These are phyloP conservation scores for Curvularia sp. DNA, from an alignment of 2,329 filamentous ascomycete genomes.

Conservation along the genomic window DNA sequence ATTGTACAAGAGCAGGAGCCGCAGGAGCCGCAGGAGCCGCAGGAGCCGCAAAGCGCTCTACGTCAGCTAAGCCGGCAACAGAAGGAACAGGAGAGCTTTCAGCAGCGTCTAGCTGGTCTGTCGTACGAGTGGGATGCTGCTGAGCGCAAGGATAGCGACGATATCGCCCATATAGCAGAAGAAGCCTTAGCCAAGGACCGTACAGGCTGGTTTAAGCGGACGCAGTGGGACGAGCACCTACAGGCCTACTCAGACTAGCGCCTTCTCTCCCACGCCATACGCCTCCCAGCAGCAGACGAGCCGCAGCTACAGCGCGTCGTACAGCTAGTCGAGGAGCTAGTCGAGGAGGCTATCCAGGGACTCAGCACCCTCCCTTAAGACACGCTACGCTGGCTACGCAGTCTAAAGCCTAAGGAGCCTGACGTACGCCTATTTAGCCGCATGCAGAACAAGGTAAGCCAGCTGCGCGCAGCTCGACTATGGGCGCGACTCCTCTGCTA, in stretches of 20 bases:
- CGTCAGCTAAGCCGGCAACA: background rate
- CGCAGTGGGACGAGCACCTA: conserved; percentile 6
- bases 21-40: background rate
- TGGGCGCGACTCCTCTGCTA: conserved; percentile 6
- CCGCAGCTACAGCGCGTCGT: background rate
- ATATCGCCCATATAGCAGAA: conserved; percentile 2
- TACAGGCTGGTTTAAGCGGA: conserved; percentile 8
- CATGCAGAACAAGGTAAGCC: background rate
- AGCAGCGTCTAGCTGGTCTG: background rate
- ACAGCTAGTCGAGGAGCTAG: background rate
- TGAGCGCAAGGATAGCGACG: background rate
- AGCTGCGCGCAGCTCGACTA: no score
- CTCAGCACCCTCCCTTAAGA: background rate
- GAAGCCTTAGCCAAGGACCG: background rate
- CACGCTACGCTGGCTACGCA: conserved; percentile 2
- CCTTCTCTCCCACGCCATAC: conserved; percentile 2
- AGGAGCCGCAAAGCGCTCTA: no score
- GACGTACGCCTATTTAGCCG: conserved; percentile 1
- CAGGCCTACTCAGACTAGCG: conserved; percentile 4
- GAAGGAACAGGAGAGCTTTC: background rate
- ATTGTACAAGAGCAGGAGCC: conserved; percentile 20
- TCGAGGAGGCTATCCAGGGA: background rate
- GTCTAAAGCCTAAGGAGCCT: background rate
- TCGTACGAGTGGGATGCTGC: background rate
- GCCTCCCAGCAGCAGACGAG: background rate